A percentile compares a stretch with the other conserved stretches of the same genome.
phyloP scores from a whole-genome alignment of 495 filamentous ascomycete species.

The Trichocladium uniseriatum region DNA sequence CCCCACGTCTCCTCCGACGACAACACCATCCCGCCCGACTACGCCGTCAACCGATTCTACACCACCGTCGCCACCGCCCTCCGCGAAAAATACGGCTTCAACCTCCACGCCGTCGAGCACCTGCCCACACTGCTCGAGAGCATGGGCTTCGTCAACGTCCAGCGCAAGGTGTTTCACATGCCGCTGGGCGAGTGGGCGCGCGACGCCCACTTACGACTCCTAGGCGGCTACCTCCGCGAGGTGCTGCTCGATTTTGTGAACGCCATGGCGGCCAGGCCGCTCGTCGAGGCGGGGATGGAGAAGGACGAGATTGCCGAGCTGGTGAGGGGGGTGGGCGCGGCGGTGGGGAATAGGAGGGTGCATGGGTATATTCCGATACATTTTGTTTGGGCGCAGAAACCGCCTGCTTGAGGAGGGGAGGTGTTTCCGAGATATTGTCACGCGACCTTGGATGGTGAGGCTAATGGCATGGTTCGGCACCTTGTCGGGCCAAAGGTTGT shows the following conservation, averaged over 20 bases:
- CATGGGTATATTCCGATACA: conserved; percentile 38
- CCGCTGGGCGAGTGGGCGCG: conserved; percentile 55
- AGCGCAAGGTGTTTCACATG: conserved; percentile 43
- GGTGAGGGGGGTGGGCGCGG: conserved; percentile 19
- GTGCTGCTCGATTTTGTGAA: conserved; percentile 45
- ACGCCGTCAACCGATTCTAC: conserved; percentile 37
- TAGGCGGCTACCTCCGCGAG: conserved; percentile 45
- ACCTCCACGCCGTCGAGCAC: conserved; percentile 32
- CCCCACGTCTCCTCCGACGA: conserved; percentile 45
- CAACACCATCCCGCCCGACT: conserved; percentile 36
- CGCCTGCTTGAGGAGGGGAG: conserved; percentile 11
- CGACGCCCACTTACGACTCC: conserved; percentile 45
- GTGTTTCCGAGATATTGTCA: too few species aligned
- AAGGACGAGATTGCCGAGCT: conserved; percentile 32
- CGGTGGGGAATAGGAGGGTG: conserved; percentile 24
- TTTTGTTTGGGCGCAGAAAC: conserved; percentile 39
- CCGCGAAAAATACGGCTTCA: conserved; percentile 32
- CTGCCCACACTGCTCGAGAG: conserved; percentile 31
- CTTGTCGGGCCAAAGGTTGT: too few species aligned
- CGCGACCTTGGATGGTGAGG: too few species aligned
- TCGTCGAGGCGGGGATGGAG: conserved; percentile 39
- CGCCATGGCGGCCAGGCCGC: conserved; percentile 45
- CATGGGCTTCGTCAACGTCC: conserved; percentile 47
- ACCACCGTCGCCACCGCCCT: conserved; percentile 22
- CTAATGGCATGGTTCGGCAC: too few species aligned